Conservation (phyloP, 2,329 filamentous ascomycete species). For the Emydomyces testavorans region DNA sequence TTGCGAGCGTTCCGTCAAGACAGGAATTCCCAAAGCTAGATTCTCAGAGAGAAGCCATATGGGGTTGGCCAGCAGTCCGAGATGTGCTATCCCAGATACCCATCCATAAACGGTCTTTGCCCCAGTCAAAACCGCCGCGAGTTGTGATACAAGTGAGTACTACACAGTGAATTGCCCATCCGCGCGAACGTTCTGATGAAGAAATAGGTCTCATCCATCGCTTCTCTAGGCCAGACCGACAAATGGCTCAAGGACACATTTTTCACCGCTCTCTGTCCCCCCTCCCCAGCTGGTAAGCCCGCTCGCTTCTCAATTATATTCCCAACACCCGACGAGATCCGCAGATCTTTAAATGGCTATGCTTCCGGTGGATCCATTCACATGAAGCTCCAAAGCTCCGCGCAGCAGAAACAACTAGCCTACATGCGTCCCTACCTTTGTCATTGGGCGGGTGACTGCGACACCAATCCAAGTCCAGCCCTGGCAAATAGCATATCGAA, state of each 20-base stretch:
- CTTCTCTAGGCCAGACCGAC: slow-evolving; percentile 59
- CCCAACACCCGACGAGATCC: slow-evolving; percentile 67
- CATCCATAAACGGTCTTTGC: slow-evolving; percentile 26
- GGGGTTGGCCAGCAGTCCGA: slow-evolving; percentile 63
- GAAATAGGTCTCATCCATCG: slow-evolving; percentile 67
- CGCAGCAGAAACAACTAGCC: slow-evolving; percentile 61
- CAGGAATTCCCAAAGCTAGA: slow-evolving; percentile 41
- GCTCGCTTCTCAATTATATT: slow-evolving; percentile 63
- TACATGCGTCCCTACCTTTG: slow-evolving; percentile 60
- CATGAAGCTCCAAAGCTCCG: slow-evolving; percentile 58
- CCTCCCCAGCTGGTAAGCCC: slow-evolving; percentile 15
- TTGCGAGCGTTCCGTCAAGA: slow-evolving; percentile 67
- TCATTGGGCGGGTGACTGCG: slow-evolving; percentile 59
- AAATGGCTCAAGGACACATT: slow-evolving; percentile 60
- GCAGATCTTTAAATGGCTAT: slow-evolving; percentile 66
- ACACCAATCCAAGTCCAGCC: not conserved
- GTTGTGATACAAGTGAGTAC: slow-evolving; percentile 28
- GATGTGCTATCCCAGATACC: slow-evolving; percentile 48
- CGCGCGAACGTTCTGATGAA: slow-evolving; percentile 37
- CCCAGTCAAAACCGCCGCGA: slow-evolving; percentile 22
- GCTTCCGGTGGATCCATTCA: slow-evolving; percentile 68
- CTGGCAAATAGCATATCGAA: not conserved
- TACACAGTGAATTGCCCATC: not conserved
- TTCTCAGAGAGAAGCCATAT: slow-evolving; percentile 44
- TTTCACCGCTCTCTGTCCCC: slow-evolving; percentile 38